Percentiles rank a stretch among this genome's conserved stretches.
phyloP scores from a whole-genome alignment of 306 rosid species.

The Cicer judaicum region DNA sequence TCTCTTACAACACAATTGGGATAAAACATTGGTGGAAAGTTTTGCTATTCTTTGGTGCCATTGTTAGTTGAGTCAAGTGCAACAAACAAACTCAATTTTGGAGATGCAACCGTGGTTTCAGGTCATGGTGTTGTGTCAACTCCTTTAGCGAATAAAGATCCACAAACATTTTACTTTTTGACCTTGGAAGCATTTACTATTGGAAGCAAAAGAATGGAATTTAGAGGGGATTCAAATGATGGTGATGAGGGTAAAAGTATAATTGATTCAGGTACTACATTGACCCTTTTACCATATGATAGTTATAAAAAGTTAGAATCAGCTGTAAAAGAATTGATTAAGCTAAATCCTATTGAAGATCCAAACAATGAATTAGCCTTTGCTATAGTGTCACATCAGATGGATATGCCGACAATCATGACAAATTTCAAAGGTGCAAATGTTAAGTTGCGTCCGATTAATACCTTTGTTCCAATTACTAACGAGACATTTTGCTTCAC shows the following conservation, averaged over 20 bases:
- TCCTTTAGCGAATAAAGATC: background rate
- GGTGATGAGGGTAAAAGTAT: conserved; percentile 29
- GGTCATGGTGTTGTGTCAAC: conserved; percentile 34
- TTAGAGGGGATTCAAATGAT: background rate
- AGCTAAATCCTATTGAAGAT: background rate
- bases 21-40: no score
- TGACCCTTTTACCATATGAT: conserved; percentile 35
- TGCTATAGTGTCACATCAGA: conserved; percentile 28
- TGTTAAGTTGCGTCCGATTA: conserved; percentile 28
- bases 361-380: background rate
- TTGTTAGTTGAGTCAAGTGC: no score
- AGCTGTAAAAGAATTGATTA: background rate
- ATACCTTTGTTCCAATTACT: conserved; percentile 38
- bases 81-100: no score
- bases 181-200: conserved; percentile 31
- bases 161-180: background rate
- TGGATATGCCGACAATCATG: conserved; percentile 19
- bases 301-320: conserved; percentile 38
- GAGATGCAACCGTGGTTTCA: no score
- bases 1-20: no score
- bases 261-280: conserved; percentile 35
- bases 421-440: conserved; percentile 53
- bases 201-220: background rate
- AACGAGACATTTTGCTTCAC: conserved; percentile 52
- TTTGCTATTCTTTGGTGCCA: no score